Base-by-base conservation (phyloP, 768 basidiomycete genomes). In the Filobasidium wieringae region DNA sequence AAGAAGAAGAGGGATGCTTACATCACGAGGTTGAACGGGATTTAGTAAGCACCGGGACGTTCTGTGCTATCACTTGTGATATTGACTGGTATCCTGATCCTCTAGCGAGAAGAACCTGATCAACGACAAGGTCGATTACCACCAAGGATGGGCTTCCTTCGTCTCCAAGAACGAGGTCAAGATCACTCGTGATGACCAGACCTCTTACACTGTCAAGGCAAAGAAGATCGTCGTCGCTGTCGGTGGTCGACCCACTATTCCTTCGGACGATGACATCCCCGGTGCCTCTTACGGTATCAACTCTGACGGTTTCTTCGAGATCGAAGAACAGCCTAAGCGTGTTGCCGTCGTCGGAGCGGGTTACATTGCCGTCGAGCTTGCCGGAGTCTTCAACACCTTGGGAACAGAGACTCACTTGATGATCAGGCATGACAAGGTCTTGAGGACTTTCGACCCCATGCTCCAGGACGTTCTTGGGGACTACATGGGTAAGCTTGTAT, bases 291-390 rank as follows among this genome's bases (percentile, higher is more conserved):
- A 83, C 36, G 95, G 92, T 27, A 93, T 89, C 63, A 79, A 84
- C 75, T 93, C 89, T 8, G 95, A 99, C 72, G 92, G 91, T 2
- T 99, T 99, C 79, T 99, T 99, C 67, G 88, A 83, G 43, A 81
- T 99, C 43, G 82, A 82, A 63, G 80, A 85, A 52, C 90, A 93
- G 72, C 95, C 95, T 8, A 88, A 85, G 75, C 82, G 90, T 58
- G 91, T 95, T 30, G 92, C 85, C 2, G 85, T 97, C 55, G 84
- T 96, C 40, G 95, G 95, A 45, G 95, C 95, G 14, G 95, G 95
- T 1, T 99, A 99, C 73, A 97, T 99, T 65, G 91, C 91, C 17
- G 88, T 96, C 61, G 95, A 99, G 75, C 82, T 99, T 45, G 89
- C 93, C 4, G 95, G 95, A 19, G 82, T 99, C 55, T 82, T 99